Conservation (phyloP, 2,329 filamentous ascomycete genomes). For the Beauveria scarabaeidicola region DNA sequence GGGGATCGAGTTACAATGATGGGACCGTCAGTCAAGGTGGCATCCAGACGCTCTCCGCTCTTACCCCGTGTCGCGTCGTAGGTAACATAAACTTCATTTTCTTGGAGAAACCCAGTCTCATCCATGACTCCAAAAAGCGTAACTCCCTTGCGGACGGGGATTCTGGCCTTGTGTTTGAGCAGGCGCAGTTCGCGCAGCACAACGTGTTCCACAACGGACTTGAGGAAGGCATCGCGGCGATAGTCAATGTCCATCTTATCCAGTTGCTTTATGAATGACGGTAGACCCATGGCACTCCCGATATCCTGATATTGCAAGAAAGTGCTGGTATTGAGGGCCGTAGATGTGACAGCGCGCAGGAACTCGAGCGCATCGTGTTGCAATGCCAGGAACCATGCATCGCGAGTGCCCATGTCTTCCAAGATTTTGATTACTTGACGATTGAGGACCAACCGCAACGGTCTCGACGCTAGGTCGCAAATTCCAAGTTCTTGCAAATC, state of each 20-base stretch:
- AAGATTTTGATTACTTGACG: conserved; percentile 77
- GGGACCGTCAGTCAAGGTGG: conserved; percentile 25
- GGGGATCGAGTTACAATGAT: conserved; percentile 68
- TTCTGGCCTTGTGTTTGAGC: conserved; percentile 71
- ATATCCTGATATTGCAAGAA: conserved; percentile 57
- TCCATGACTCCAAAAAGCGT: conserved; percentile 80
- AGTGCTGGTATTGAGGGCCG: conserved; percentile 50
- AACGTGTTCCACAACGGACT: conserved; percentile 58
- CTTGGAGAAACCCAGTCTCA: conserved; percentile 59
- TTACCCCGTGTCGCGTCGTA: conserved; percentile 32
- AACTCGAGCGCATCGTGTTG: conserved; percentile 53
- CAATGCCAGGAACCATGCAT: conserved; percentile 51
- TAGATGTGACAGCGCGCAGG: conserved; percentile 51
- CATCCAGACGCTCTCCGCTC: conserved; percentile 19
- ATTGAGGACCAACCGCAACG: conserved; percentile 64
- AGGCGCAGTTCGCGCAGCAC: conserved; percentile 63
- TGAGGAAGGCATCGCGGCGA: conserved; percentile 58
- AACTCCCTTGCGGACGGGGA: conserved; percentile 60
- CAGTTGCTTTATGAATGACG: conserved; percentile 53
- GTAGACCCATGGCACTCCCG: conserved; percentile 51
- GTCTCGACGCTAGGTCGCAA: conserved; percentile 58
- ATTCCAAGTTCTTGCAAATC: conserved; percentile 55
- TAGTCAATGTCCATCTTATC: conserved; percentile 54
- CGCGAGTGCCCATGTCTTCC: conserved; percentile 61
- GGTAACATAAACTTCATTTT: conserved; percentile 60